Evolutionary conservation across 73 alveolate species (phyloP).

Genomic region (Tetrahymena borealis): DNA sequence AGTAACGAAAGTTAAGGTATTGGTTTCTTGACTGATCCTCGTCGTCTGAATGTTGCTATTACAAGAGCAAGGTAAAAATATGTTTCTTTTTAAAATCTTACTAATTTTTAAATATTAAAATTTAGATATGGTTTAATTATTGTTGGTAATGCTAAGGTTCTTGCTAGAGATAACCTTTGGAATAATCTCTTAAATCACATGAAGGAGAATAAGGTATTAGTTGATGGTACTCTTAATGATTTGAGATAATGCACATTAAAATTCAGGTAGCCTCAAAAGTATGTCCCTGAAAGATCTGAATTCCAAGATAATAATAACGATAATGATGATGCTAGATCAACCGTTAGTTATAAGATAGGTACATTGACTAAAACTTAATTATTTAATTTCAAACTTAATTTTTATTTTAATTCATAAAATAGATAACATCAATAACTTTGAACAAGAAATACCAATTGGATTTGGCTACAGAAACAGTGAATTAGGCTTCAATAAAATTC

Average conservation of each 20-base stretch:
- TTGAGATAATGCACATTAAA: constrained; percentile 57
- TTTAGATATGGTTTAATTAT: constrained; percentile 93
- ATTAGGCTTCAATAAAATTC: constrained; percentile 23
- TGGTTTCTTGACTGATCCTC: constrained; percentile 97
- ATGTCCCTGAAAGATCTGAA: constrained; percentile 52
- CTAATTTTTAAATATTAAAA: background rate
- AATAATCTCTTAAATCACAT: constrained; percentile 88
- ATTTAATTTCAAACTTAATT: background rate
- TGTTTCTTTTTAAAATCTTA: background rate
- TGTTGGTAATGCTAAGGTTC: constrained; percentile 96
- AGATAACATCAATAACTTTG: constrained; percentile 23
- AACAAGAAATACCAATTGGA: constrained; percentile 21
- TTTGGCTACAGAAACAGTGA: constrained; percentile 31
- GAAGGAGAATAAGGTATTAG: constrained; percentile 89
- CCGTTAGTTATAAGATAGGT: background rate
- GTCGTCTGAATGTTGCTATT: constrained; percentile 98
- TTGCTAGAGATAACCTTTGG: constrained; percentile 73
- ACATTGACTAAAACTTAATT: background rate
- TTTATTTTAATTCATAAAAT: background rate
- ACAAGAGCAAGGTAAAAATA: constrained; percentile 89
- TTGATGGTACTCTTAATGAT: constrained; percentile 87
- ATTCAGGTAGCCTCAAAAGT: constrained; percentile 58
- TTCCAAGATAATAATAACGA: background rate
- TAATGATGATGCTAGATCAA: constrained; percentile 16
- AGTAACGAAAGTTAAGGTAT: constrained; percentile 89